Percentiles rank a stretch among this genome's conserved stretches.
Evolutionary conservation across 2,329 filamentous ascomycete species (phyloP).

Genomic region (Clonostachys byssicola): DNA sequence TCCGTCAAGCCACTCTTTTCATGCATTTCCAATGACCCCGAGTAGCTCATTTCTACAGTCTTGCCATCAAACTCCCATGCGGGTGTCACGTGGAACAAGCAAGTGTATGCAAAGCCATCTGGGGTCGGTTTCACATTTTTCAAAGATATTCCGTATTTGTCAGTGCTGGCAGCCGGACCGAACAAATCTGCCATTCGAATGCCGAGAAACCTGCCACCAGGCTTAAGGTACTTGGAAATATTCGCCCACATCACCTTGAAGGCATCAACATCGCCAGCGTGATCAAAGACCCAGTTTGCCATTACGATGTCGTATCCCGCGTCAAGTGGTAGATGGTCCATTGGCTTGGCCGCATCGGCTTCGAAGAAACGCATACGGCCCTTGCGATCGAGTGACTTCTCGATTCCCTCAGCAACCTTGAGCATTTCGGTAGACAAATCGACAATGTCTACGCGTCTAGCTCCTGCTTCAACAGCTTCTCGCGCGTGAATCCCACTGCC

Average conservation of each 20-base stretch:
- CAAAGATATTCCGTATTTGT: neutral
- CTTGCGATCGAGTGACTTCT: conserved; percentile 1
- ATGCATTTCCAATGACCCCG: neutral
- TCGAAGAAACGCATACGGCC: conserved; percentile 13
- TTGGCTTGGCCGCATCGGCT: conserved; percentile 14
- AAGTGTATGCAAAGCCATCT: neutral
- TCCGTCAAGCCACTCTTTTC: neutral
- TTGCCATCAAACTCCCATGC: neutral
- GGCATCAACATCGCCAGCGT: conserved; percentile 11
- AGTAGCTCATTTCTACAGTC: neutral
- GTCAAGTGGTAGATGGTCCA: conserved; percentile 6
- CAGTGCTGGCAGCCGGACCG: neutral
- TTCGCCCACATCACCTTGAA: conserved; percentile 21
- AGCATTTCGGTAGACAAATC: conserved; percentile 1
- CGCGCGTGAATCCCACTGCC: neutral
- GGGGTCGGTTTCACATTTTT: neutral
- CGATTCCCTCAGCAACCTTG: neutral
- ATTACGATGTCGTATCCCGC: conserved; percentile 22
- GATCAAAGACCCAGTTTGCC: conserved; percentile 24
- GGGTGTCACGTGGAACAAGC: neutral
- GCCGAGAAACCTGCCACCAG: conserved; percentile 18
- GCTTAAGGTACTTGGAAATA: conserved; percentile 12
- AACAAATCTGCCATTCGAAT: conserved; percentile 6
- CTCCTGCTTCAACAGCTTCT: neutral
- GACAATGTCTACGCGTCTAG: conserved; percentile 1